phyloP scores from a whole-genome alignment of 495 filamentous ascomycete genomes.

The Aspergillus indologenus region DNA sequence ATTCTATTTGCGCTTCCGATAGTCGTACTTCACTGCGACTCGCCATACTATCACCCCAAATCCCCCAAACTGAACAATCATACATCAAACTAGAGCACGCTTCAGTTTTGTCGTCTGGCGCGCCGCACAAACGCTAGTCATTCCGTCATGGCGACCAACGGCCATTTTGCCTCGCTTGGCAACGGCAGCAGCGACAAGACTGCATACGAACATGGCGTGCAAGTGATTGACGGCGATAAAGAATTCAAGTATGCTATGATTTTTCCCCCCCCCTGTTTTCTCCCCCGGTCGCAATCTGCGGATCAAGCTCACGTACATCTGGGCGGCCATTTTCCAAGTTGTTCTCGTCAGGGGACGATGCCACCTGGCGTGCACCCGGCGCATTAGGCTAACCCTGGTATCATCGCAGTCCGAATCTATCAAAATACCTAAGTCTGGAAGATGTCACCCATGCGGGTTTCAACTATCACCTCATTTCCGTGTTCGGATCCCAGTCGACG shows the following conservation, averaged over 20 bases:
- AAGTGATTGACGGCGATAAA: conserved; percentile 95
- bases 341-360: not conserved
- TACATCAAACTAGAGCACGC: not conserved
- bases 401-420: conserved; percentile 64
- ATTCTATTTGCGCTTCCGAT: not conserved
- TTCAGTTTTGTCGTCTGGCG: not conserved
- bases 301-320: not conserved
- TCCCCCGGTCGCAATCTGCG: not conserved
- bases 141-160: conserved; percentile 70
- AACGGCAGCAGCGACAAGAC: conserved; percentile 57
- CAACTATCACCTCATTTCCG: conserved; percentile 98
- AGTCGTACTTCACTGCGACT: not conserved
- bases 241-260: conserved; percentile 76
- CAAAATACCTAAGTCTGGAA: conserved; percentile 74
- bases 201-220: conserved; percentile 86
- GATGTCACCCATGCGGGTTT: conserved; percentile 83
- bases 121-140: conserved; percentile 46
- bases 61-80: not conserved
- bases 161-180: conserved; percentile 81
- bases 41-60: not conserved
- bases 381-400: conserved; percentile 22
- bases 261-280: conserved; percentile 8
- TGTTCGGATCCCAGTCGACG: conserved; percentile 97
- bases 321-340: not conserved
- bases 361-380: not conserved